Evolutionary conservation across 768 basidiomycete species (phyloP), one percentile per base, ranked within the genome.

Genomic region (Rhodosporidiobolus odoratus): DNA sequence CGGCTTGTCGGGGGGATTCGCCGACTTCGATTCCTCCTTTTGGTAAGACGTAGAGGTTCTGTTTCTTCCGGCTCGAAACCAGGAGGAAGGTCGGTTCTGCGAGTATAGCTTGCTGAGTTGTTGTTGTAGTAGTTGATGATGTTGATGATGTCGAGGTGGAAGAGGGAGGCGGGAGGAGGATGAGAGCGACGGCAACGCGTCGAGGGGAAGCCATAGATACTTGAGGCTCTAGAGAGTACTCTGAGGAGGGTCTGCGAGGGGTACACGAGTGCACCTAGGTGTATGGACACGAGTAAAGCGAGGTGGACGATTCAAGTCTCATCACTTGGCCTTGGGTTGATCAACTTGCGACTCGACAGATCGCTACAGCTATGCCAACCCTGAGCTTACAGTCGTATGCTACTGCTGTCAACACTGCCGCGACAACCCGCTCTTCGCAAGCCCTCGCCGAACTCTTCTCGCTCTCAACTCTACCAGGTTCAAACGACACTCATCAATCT

Each of bases 11-110:
- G 2, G 45, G 21, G 8, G 57, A 30, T 30, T 71, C 72, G 41
- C 68, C 72, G 17, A 40, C 32, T n/a, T 74, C 72, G 19, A 74
- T 48, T 12, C 74, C 74, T 1, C 74, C 74, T 19, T 75, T 75
- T 0, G 74, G 74, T 13, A 71, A 65, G 13, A 75, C 74, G 63
- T 67, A 68, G 25, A 23, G 64, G 45, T 57, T 10, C 17, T 53
- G 23, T 40, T 56, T 65, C 37, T 75, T 75, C 35, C 74, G 59
- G 1, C 38, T 47, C 2, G 47, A 34, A 13, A 66, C 60, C 47
- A 75, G 40, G 23, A 63, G 62, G 64, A 71, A 65, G 9, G 56
- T 23, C 9, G 58, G 58, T 30, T 66, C 38, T 1, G n/a, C 37
- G 5, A 9, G n/a, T n/a, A n/a, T n/a, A n/a, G n/a, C n/a, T n/a